These are phyloP conservation scores for Cyclotella baltica DNA, from an alignment of 108 stramenopile species.

Conservation along the genomic window DNA sequence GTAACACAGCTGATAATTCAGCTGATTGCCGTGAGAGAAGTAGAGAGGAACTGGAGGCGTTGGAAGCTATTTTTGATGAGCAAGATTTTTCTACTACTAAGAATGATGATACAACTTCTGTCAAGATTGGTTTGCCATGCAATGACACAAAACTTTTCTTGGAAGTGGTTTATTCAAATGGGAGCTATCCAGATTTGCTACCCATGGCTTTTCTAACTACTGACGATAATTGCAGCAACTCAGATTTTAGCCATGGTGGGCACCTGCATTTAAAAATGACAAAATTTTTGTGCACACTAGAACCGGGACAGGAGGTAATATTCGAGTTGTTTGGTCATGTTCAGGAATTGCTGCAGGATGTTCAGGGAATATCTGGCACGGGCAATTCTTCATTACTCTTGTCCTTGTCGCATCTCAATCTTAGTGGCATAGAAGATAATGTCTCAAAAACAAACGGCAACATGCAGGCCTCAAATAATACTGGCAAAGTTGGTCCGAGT, in stretches of 20 bases:
- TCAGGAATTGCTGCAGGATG: constrained; percentile 56
- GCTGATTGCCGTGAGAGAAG: constrained; percentile 25
- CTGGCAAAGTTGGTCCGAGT: background rate
- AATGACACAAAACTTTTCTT: constrained; percentile 28
- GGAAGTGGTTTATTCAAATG: constrained; percentile 45
- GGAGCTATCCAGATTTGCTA: constrained; percentile 44
- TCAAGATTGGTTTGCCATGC: constrained; percentile 48
- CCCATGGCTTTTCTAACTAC: constrained; percentile 46
- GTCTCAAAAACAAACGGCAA: background rate
- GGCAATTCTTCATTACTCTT: constrained; percentile 24
- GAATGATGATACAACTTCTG: constrained; percentile 20
- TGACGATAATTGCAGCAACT: constrained; percentile 3
- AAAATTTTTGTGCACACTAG: constrained; percentile 36
- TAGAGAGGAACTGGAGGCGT: constrained; percentile 72
- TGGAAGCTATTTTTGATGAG: constrained; percentile 73
- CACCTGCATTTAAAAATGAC: constrained; percentile 38
- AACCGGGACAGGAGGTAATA: constrained; percentile 53
- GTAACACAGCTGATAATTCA: constrained; percentile 23
- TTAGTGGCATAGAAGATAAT: background rate
- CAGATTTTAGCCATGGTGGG: constrained; percentile 23
- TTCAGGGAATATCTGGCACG: constrained; percentile 27
- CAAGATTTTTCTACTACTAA: constrained; percentile 51
- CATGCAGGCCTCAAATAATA: background rate
- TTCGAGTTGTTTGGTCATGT: constrained; percentile 74
- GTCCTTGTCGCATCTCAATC: constrained; percentile 25